Evolutionary conservation across 2,329 filamentous ascomycete genomes (phyloP), one percentile per base, ranked within the genome.

Genomic region (Saccharata proteae): DNA sequence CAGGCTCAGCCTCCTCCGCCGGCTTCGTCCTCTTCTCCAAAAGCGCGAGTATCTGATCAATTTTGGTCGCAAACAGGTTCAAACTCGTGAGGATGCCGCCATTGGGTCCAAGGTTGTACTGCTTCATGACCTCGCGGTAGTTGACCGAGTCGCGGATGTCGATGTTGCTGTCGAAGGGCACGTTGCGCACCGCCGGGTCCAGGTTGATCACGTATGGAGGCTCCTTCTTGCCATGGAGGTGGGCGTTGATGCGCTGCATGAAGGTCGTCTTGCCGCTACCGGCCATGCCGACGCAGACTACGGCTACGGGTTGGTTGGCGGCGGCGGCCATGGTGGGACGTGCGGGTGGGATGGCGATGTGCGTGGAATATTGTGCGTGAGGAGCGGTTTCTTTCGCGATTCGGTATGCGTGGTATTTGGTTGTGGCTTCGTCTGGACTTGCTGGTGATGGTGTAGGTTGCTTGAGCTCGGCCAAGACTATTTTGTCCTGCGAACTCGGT

Each of bases 121-220:
- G 86, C 61, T 88, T 92, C 92, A 98, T 98, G 41, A 98, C 90
- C 59, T 98, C 88, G 56, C 93, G 90, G 67, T 98, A 98, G 69
- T 98, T 94, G 55, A 98, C 88, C 16, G 82, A 90, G 60, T 98
- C 90, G 48, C 92, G 84, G 46, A 98, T 98, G 59, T 98, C 90
- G 60, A 98, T 96, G 59, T 98, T 98, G 56, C 80, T 77, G 44
- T 93, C 88, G 52, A 94, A 98, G 3, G 92, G 90, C 5, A 94
- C 81, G 43, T 79, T 83, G 49, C 86, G 72, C 6, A 98, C 90
- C 23, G 92, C 90, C 1, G 90, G 90, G 52, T 98, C 90, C 40
- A 98, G 79, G 58, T 98, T 98, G 52, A 98, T 76, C 37, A 96
- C 85, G 56, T 98, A 98, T 4, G 92, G 90, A 1, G 84, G 77